Conservation (phyloP, 805 yeast species). For the Sugiyamaella lignohabitans region DNA sequence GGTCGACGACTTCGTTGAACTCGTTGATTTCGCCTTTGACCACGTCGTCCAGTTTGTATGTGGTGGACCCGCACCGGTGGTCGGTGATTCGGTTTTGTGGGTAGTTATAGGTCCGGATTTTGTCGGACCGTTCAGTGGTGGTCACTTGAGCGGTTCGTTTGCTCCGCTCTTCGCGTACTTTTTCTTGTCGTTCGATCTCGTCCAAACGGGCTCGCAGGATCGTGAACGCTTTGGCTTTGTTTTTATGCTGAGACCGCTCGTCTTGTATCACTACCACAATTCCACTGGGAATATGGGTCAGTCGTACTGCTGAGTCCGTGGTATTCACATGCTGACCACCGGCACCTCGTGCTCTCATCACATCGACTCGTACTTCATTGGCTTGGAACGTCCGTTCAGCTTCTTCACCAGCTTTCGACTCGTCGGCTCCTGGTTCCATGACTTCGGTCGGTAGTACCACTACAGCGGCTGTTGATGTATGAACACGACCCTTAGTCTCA, state of each 20-base stretch:
- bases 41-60: constrained; percentile 68
- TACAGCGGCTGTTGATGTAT: constrained; percentile 94
- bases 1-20: constrained; percentile 51
- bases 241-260: constrained; percentile 89
- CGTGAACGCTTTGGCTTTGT: constrained; percentile 86
- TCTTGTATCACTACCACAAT: constrained; percentile 87
- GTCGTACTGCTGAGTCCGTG: constrained; percentile 92
- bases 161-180: constrained; percentile 55
- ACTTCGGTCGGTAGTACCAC: constrained; percentile 73
- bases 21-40: constrained; percentile 46
- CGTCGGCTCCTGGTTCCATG: constrained; percentile 31
- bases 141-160: constrained; percentile 78
- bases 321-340: constrained; percentile 99
- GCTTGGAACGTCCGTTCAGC: constrained; percentile 70
- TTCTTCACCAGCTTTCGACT: constrained; percentile 38
- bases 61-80: constrained; percentile 76
- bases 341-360: constrained; percentile 96
- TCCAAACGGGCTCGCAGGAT: constrained; percentile 79
- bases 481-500: constrained; percentile 88
- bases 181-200: constrained; percentile 63
- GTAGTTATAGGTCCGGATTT: constrained; percentile 86
- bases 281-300: constrained; percentile 89
- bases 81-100: constrained; percentile 92
- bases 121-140: constrained; percentile 85
- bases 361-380: constrained; percentile 86